phyloP scores from a whole-genome alignment of 192 early-diverging fungal genomes.

The Backusella sp. region DNA sequence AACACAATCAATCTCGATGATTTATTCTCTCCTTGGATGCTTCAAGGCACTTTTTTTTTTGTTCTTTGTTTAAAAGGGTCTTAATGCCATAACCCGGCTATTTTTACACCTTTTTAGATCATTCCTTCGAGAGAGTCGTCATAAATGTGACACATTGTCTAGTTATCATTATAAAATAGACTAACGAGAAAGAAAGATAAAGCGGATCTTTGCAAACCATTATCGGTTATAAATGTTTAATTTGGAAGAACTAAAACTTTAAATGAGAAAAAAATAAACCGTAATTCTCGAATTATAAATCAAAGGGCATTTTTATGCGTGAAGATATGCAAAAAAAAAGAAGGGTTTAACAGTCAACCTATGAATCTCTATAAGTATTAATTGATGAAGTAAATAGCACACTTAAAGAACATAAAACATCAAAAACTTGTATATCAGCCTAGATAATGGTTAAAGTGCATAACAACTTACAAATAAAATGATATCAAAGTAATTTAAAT shows the following conservation, averaged over 20 bases:
- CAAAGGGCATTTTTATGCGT: background rate
- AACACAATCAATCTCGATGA: background rate
- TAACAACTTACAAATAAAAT: background rate
- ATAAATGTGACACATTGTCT: background rate
- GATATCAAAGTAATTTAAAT: background rate
- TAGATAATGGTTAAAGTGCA: background rate
- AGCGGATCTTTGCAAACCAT: background rate
- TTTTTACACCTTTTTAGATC: background rate
- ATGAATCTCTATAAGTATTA: background rate
- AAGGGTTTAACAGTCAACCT: background rate
- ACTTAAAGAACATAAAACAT: background rate
- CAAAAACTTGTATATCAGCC: background rate
- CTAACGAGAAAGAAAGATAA: background rate
- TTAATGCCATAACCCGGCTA: background rate
- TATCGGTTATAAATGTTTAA: background rate
- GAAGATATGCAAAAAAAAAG: background rate
- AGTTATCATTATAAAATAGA: background rate
- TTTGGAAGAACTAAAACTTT: constrained; percentile 6
- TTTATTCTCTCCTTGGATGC: background rate
- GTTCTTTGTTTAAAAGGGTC: background rate
- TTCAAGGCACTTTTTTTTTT: background rate
- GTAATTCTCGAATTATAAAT: background rate
- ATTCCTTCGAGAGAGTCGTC: background rate
- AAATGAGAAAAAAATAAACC: background rate
- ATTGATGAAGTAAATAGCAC: background rate